Conservation (phyloP, 1,284 basidiomycete species). For the Apiotrichum montevideense region DNA sequence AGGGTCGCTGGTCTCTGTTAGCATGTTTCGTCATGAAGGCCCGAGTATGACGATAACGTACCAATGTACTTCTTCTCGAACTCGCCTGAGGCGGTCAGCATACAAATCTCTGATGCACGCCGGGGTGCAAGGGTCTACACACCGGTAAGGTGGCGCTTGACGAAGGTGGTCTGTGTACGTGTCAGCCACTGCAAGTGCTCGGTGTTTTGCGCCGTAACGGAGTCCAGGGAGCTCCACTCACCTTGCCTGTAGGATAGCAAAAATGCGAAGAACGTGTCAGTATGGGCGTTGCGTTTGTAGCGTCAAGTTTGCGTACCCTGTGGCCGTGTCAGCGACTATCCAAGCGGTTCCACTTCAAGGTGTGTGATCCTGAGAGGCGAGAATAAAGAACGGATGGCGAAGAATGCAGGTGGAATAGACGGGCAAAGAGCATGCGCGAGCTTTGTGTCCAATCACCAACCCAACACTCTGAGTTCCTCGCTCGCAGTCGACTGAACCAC, state of each 20-base stretch:
- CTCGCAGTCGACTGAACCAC: background rate
- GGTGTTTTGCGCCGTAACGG: background rate
- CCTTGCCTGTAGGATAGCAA: constrained; percentile 22
- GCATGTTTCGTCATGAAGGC: background rate
- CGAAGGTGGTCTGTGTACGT: constrained; percentile 73
- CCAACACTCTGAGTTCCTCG: background rate
- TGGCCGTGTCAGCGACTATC: background rate
- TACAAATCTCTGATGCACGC: background rate
- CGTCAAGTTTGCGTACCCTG: constrained; percentile 16
- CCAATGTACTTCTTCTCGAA: constrained; percentile 99
- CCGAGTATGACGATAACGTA: constrained; percentile 43
- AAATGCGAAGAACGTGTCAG: constrained; percentile 4
- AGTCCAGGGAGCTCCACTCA: background rate
- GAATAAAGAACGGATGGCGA: background rate
- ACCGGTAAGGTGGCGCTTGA: constrained; percentile 98
- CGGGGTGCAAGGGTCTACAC: constrained; percentile 1
- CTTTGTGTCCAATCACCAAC: no score
- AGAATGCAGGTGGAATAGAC: no score
- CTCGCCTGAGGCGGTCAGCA: constrained; percentile 54
- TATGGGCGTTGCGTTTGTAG: background rate
- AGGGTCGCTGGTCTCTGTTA: constrained; percentile 68
- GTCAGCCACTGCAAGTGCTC: background rate
- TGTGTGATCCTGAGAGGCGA: background rate
- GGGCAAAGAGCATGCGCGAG: no score
- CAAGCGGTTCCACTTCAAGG: background rate